These are phyloP conservation scores for Anisodus acutangulus DNA, from an alignment of 257 asterid genomes.

Conservation along the genomic window DNA sequence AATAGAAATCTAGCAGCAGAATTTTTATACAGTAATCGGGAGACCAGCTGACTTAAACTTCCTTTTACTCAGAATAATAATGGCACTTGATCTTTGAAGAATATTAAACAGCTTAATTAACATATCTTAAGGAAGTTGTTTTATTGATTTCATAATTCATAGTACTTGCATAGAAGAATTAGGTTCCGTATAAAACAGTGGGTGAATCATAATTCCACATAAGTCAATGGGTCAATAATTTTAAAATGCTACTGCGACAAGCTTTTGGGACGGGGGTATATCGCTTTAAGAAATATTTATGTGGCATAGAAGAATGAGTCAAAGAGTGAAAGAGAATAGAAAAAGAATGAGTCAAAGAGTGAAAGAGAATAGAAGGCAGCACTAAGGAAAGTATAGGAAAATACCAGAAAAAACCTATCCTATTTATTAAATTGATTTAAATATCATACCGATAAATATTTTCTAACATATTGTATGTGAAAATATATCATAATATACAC, in stretches of 20 bases:
- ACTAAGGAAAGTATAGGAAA: too few species aligned
- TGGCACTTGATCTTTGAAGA: background rate
- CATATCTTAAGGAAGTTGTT: background rate
- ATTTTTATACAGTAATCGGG: background rate
- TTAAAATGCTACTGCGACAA: background rate
- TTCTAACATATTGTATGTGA: background rate
- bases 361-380: too few species aligned
- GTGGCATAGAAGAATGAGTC: background rate
- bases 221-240: background rate
- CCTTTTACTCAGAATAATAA: background rate
- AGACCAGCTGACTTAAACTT: conserved; percentile 17
- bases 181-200: background rate
- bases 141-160: background rate
- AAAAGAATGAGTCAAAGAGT: too few species aligned
- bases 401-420: too few species aligned
- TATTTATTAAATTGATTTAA: too few species aligned
- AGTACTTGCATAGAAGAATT: background rate
- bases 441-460: too few species aligned
- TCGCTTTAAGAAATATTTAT: background rate
- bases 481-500: too few species aligned
- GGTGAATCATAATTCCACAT: background rate
- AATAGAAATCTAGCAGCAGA: background rate
- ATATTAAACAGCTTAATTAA: background rate
- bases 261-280: background rate
- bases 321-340: background rate